Evolutionary conservation across 73 alveolate genomes (phyloP), one percentile per base, ranked within the genome.

Genomic region (Strombidium stylifer): DNA sequence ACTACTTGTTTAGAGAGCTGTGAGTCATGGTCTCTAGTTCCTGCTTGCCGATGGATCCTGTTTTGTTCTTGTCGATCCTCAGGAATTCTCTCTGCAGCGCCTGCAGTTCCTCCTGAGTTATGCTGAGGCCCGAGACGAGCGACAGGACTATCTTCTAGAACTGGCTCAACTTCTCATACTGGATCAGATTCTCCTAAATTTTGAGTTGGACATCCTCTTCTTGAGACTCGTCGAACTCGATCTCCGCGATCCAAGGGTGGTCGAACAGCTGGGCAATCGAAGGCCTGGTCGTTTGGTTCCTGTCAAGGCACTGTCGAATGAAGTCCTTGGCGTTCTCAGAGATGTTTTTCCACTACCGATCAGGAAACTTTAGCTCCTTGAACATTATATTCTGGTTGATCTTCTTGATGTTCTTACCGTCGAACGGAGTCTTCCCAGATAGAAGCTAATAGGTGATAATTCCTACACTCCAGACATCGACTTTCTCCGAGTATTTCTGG

Each of bases 401-500:
- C 47, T 93, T 97, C 25, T 81, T 76, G 87, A 92, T 75, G 60
- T 81, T 92, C 31, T 57, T 54, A 25, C 96, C 99, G 60, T 86
- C 90, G 66, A 95, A 95, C 18, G 99, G 99, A 1, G 93, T 90
- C 31, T 93, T 91, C 19, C 99, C 99, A 54, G 87, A 84, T 14
- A 95, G 66, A 73, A 95, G 85, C 20, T 91, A 89, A 77, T 93
- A 95, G 31, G 90, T 61, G 18, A 93, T 46, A 15, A 95, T 93
- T 15, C 99, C 99, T 41, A 90, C 69, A 35, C 97, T 84, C 98
- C 99, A 96, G 8, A 96, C 68, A 72, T 96, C 99, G n/a, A n/a
- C n/a, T n/a, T 12, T 89, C 98, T 8, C 84, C 87, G 26, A 86
- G 90, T 25, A 98, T 98, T 55, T 86, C 97, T 71, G 93, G 93